Percentiles rank a stretch among this genome's conserved stretches.
phyloP scores from a whole-genome alignment of 805 yeast genomes.

The Jamesozyma piceae region DNA sequence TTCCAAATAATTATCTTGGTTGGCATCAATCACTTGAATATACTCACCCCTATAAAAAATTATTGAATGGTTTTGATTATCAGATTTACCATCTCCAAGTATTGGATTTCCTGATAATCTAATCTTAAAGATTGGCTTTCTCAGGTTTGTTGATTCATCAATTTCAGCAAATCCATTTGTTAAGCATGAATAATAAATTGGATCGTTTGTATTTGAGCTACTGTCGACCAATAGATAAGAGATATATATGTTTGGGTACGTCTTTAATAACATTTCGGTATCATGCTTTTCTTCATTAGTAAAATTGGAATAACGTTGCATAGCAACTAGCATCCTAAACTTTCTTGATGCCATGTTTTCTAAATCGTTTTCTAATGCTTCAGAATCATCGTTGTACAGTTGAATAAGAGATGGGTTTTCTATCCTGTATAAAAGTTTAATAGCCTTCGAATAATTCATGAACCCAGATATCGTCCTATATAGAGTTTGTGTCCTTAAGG shows the following conservation, averaged over 20 bases:
- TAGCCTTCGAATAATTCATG: constrained; percentile 66
- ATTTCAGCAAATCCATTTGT: constrained; percentile 51
- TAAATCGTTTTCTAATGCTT: constrained; percentile 52
- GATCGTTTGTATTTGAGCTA: constrained; percentile 18
- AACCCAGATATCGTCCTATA: constrained; percentile 80
- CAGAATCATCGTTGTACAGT: constrained; percentile 38
- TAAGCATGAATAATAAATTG: constrained; percentile 52
- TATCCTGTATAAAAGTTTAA: constrained; percentile 55
- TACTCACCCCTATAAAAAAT: constrained; percentile 90
- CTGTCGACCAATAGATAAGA: constrained; percentile 45
- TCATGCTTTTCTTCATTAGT: constrained; percentile 56
- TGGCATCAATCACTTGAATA: constrained; percentile 90
- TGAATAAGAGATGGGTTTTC: constrained; percentile 52
- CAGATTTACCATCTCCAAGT: constrained; percentile 92
- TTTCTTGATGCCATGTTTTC: constrained; percentile 71
- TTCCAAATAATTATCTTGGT: constrained; percentile 90
- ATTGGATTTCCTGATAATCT: constrained; percentile 88
- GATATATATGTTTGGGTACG: constrained; percentile 59
- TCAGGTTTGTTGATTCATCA: constrained; percentile 45
- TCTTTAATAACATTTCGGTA: constrained; percentile 53
- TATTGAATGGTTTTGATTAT: constrained; percentile 83
- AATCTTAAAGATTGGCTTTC: constrained; percentile 57
- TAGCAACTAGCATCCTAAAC: constrained; percentile 70
- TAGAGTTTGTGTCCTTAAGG: constrained; percentile 72
- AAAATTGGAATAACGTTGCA: constrained; percentile 75